These are phyloP conservation scores for Irpex sp. DNA, from an alignment of 1,284 basidiomycete genomes.

Conservation along the genomic window DNA sequence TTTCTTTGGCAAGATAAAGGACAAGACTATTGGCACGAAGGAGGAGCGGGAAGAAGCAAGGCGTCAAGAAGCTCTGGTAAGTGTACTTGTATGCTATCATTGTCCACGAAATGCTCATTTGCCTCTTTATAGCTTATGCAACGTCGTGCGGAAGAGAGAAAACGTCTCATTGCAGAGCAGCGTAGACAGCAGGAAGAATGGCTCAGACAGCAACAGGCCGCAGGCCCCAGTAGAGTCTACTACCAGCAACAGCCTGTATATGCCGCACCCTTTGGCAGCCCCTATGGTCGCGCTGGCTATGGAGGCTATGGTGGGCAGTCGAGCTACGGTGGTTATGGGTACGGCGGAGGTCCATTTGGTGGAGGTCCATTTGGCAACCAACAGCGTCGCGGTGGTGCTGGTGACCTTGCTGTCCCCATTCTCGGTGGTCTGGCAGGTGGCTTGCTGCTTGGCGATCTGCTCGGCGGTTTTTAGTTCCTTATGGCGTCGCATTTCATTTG, in stretches of 20 bases:
- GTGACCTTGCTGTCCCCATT: conserved; percentile 6
- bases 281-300: conserved; percentile 16
- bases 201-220: conserved; percentile 23
- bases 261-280: conserved; percentile 21
- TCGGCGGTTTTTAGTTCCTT: conserved; percentile 9
- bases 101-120: background rate
- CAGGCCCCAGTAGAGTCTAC: conserved; percentile 3
- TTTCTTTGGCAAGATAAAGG: conserved; percentile 57
- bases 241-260: conserved; percentile 16
- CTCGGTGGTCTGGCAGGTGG: conserved; percentile 15
- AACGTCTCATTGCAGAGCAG: conserved; percentile 15
- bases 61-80: conserved; percentile 32
- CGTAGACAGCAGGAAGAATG: conserved; percentile 16
- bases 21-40: conserved; percentile 58
- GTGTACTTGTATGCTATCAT: conserved; percentile 10
- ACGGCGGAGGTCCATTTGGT: conserved; percentile 10
- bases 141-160: conserved; percentile 27
- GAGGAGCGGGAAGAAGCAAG: conserved; percentile 56
- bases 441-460: conserved; percentile 16
- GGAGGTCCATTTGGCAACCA: conserved; percentile 2
- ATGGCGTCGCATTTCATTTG: background rate
- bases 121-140: conserved; percentile 17
- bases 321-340: conserved; percentile 15
- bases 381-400: conserved; percentile 3
- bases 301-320: conserved; percentile 5